Conservation (phyloP, 1,139 yeast species). For the Kodamaea plutei region DNA sequence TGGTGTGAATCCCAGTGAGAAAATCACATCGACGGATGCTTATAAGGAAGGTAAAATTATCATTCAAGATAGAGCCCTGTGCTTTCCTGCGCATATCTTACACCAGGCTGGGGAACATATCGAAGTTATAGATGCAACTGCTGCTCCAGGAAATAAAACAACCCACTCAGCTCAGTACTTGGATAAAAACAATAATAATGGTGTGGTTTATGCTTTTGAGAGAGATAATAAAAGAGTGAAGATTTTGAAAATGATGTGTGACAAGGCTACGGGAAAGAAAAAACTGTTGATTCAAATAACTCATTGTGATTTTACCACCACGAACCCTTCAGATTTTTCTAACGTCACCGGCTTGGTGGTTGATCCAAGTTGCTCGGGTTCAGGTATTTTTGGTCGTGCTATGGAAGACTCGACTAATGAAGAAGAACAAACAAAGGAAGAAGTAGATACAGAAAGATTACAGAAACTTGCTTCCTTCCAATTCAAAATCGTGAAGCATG, state of each 20-base stretch:
- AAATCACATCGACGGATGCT: slow-evolving; percentile 58
- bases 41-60: slow-evolving; percentile 76
- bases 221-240: slow-evolving; percentile 71
- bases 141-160: slow-evolving; percentile 98
- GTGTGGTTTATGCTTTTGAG: slow-evolving; percentile 78
- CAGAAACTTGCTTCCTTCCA: slow-evolving; percentile 80
- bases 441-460: slow-evolving; percentile 56
- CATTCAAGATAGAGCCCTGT: slow-evolving; percentile 93
- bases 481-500: slow-evolving; percentile 81
- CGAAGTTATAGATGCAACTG: slow-evolving; percentile 83
- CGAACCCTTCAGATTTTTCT: slow-evolving; percentile 56
- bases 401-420: slow-evolving; percentile 46
- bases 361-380: slow-evolving; percentile 97
- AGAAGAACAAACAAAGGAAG: slow-evolving; percentile 34
- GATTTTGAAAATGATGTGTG: slow-evolving; percentile 73
- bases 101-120: slow-evolving; percentile 39
- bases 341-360: slow-evolving; percentile 78
- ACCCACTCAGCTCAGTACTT: slow-evolving; percentile 78
- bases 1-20: slow-evolving; percentile 76
- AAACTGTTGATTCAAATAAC: slow-evolving; percentile 57
- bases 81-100: slow-evolving; percentile 88
- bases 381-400: slow-evolving; percentile 91
- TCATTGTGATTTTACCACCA: slow-evolving; percentile 78
- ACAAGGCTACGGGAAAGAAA: slow-evolving; percentile 63
- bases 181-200: slow-evolving; percentile 21